phyloP scores from a whole-genome alignment of 2,329 filamentous ascomycete species.

The Cytospora leucostoma region DNA sequence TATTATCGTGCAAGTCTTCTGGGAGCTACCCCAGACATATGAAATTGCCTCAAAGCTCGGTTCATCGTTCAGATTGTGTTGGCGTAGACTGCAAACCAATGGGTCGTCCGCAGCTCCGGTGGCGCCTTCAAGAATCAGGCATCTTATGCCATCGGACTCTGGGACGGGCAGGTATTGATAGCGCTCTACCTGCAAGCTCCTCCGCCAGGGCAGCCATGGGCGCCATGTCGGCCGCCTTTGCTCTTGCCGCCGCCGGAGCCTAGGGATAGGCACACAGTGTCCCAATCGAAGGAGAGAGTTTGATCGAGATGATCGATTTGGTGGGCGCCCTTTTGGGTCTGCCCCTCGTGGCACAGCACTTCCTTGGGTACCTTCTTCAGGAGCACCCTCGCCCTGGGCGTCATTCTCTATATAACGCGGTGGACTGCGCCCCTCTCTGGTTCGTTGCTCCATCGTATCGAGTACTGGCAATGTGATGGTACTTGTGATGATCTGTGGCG shows the following conservation, averaged over 20 bases:
- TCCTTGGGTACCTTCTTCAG: neutral
- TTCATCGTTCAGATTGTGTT: neutral
- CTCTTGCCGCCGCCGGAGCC: too few species aligned
- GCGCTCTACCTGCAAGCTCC: too few species aligned
- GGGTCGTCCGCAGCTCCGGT: neutral
- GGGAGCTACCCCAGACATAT: slow-evolving; percentile 2
- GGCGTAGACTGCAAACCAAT: neutral
- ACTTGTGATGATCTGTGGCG: neutral
- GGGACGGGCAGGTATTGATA: neutral
- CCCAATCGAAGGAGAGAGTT: too few species aligned
- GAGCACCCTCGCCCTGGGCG: too few species aligned
- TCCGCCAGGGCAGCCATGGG: too few species aligned
- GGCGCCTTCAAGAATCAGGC: neutral
- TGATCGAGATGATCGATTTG: too few species aligned
- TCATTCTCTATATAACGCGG: neutral
- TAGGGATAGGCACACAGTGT: too few species aligned
- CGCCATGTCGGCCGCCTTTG: too few species aligned
- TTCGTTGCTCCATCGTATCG: neutral
- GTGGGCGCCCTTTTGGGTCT: too few species aligned
- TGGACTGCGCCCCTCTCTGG: neutral
- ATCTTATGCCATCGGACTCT: neutral
- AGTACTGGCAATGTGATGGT: neutral
- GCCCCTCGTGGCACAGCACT: too few species aligned
- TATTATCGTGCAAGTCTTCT: neutral
- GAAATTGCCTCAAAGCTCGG: slow-evolving; percentile 8